Base-by-base conservation (phyloP, 352 stramenopile species). In the Blastocystis hominis region DNA sequence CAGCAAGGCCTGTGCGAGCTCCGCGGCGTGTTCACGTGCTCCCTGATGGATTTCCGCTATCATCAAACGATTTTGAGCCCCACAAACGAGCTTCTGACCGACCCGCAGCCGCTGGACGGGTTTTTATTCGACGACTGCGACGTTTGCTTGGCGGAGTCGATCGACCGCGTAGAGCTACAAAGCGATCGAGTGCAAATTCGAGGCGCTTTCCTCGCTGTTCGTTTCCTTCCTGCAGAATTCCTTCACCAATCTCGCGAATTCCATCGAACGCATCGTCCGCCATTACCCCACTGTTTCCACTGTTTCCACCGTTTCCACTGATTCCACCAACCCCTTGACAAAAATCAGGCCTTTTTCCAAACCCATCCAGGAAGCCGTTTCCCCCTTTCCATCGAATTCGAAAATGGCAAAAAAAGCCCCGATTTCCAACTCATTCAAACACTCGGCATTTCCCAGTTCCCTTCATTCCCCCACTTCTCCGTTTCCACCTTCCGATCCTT, bases 1-100 rank as follows among this genome's bases (percentile, higher is more conserved):
- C 44, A 84, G 5, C 72, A 84, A 36, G 72, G 72, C 55, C 24
- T 84, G 0, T 84, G 72, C 34, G 72, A 84, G 42, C 36, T 84
- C 6, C 66, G 13, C 1, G 72, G 72, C 7, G 36, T 84, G 0
- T 20, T 84, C 13, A 53, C 62, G 30, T 84, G 72, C 42, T 84
- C 72, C 13, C 72, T 84, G 3, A 53, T 84, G 15, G 72, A 84
- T 15, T 46, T 84, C 40, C 72, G 72, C 5, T 84, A 66, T 53
- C 46, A 54, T 40, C 64, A 44, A 7, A 13, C 34, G 7, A 40
- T 30, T 15, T 38, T 34, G 34, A 40, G 36, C 10, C 4, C 34
- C 36, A 53, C 66, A 7, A 30, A 84, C 13, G 72, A 84, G 30
- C 50, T 44, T 30, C 38, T 84, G 30, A 36, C n/a, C 10, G 10